Conservation (phyloP, 192 early-diverging fungal species). For the Paraglomus occultum region DNA sequence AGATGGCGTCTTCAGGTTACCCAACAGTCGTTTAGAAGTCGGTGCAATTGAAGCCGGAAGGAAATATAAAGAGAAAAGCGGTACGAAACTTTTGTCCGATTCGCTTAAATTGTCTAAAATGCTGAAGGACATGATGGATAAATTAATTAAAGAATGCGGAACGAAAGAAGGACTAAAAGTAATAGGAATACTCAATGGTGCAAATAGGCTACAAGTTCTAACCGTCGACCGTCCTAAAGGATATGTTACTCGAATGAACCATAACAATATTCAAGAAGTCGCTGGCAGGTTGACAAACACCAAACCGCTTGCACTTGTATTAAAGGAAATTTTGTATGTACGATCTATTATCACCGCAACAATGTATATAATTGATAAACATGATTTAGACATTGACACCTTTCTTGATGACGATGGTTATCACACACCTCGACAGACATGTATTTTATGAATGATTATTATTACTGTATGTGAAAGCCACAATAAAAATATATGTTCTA, state of each 20-base stretch:
- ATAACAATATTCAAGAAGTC: constrained; percentile 25
- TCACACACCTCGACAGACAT: no score
- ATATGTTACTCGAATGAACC: constrained; percentile 13
- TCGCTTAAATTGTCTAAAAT: constrained; percentile 12
- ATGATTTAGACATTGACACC: no score
- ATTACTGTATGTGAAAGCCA: no score
- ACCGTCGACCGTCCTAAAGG: neutral
- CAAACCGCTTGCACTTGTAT: constrained; percentile 9
- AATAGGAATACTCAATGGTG: constrained; percentile 17
- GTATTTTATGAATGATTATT: no score
- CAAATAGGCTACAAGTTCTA: neutral
- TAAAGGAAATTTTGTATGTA: constrained; percentile 13
- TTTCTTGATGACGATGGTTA: no score
- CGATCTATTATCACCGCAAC: constrained; percentile 12
- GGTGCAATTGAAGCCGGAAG: constrained; percentile 13
- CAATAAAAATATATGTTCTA: no score
- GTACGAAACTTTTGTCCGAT: constrained; percentile 12
- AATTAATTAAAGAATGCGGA: neutral
- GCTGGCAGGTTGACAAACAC: constrained; percentile 4
- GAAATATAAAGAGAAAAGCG: neutral
- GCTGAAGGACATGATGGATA: constrained; percentile 18
- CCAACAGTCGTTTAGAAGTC: constrained; percentile 4
- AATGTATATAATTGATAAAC: no score
- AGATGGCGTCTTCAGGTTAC: constrained; percentile 11
- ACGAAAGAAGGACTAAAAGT: no score